Conservation (phyloP, 2,329 filamentous ascomycete species). For the Helicocarpus griseus region DNA sequence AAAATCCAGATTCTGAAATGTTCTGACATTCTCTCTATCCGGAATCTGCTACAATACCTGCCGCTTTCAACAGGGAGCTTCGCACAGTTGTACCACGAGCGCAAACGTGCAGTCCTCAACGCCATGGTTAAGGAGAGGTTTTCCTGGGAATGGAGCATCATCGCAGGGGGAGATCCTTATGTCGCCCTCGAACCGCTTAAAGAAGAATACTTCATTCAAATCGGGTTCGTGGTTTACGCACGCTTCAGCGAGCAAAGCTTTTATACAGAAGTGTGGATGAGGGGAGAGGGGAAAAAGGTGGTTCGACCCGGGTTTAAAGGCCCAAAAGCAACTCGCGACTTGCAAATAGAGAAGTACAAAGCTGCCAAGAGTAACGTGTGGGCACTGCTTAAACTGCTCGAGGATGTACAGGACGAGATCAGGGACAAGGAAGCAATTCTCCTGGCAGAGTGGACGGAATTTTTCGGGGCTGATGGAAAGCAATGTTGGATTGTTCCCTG, state of each 20-base stretch:
- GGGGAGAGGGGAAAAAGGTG: not conserved
- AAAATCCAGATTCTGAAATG: constrained; percentile 1
- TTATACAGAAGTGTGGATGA: not conserved
- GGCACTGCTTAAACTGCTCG: not conserved
- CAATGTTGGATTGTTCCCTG: constrained; percentile 2
- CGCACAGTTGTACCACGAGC: not conserved
- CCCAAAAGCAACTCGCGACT: not conserved
- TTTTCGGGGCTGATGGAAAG: not conserved
- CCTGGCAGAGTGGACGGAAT: not conserved
- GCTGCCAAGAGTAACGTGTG: not conserved
- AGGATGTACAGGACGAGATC: not conserved
- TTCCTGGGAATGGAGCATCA: constrained; percentile 1
- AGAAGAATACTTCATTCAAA: not conserved
- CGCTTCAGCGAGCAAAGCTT: not conserved
- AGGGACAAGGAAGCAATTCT: not conserved
- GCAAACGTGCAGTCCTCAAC: not conserved
- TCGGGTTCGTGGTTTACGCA: not conserved
- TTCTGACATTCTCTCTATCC: not conserved
- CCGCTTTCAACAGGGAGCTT: not conserved
- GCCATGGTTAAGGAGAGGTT: not conserved
- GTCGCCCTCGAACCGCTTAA: not conserved
- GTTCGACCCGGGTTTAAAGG: not conserved
- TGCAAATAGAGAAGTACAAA: not conserved
- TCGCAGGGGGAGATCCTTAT: not conserved
- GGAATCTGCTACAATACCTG: constrained; percentile 2